A percentile compares a stretch with the other conserved stretches of the same genome.
Conservation (phyloP, 2,329 filamentous ascomycete genomes). For the Trichoderma arundinaceum region DNA sequence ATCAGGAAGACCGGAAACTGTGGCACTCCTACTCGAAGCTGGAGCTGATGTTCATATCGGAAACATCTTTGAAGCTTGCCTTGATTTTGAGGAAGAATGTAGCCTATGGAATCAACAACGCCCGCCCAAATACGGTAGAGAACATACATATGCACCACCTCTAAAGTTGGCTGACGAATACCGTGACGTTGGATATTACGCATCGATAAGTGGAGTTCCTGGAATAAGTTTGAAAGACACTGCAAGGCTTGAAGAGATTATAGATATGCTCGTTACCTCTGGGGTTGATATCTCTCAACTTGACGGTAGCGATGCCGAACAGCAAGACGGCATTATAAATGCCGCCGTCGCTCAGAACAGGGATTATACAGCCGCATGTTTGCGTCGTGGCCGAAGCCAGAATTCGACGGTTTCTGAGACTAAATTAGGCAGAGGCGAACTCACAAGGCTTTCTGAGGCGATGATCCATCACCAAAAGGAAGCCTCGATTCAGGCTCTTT, state of each 20-base stretch:
- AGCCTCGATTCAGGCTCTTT: background rate
- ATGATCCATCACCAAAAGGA: background rate
- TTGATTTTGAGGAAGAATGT: constrained; percentile 30
- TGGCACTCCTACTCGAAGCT: constrained; percentile 36
- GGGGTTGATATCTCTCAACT: constrained; percentile 31
- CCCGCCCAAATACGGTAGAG: no score
- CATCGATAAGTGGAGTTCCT: no score
- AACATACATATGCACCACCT: background rate
- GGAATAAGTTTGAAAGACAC: background rate
- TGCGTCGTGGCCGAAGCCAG: background rate
- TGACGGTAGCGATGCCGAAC: no score
- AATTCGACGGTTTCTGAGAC: background rate
- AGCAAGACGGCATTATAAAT: background rate
- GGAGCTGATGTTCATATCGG: constrained; percentile 30
- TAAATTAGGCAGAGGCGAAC: background rate
- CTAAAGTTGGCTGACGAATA: background rate
- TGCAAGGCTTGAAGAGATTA: constrained; percentile 36
- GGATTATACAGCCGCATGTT: constrained; percentile 31
- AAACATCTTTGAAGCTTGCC: constrained; percentile 30
- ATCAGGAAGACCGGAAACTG: constrained; percentile 35
- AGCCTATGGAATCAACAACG: background rate
- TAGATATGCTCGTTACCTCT: constrained; percentile 35
- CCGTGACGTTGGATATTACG: background rate
- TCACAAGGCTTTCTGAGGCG: background rate
- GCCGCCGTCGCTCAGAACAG: background rate